Base-by-base conservation (phyloP, 2,329 filamentous ascomycete species). In the Parastagonospora avenae region DNA sequence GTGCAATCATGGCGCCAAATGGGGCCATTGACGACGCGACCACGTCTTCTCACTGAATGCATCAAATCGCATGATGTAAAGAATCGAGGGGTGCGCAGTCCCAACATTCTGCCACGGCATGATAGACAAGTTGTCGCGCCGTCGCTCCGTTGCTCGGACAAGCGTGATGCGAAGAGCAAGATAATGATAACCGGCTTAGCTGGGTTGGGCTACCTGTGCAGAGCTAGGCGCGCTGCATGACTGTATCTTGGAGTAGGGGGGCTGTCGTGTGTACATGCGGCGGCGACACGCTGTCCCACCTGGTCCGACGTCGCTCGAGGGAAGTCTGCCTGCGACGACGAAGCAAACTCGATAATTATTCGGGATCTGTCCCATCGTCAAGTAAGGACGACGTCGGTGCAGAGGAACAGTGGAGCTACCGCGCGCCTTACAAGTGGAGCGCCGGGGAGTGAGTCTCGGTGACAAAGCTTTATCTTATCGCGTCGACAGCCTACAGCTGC, bases 381-480 rank as follows among this genome's bases (percentile, higher is more conserved):
- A 24, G 19, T 5, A 24, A 24, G 3, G 19, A 24, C 5, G 19
- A 3, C 19, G 19, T 24, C 19, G 19, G 5, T 24, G 19, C 19
- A 24, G 19, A 24, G 5, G 19, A 24, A 32, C 30, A 32, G 30
- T 32, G 30, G n/a, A 32, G 19, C 19, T 24, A 24, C 19, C 19
- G 19, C 19, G 19, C 19, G 19, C 19, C 19, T 24, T 24, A 24
- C 30, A 10, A 39, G 15, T 39, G 37, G 37, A n/a, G 16, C 8
- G 37, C 16, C 19, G 19, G 35, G 35, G 19, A n/a, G 35, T 37
- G 37, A 39, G 41, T 43, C 31, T 12, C 11, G 30, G 41, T 33
- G 28, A 30, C 16, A 10, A 43, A 32, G 30, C 30, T 31, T 29
- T 43, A 43, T 43, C 32, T 44, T 44, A 44, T 44, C 42, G 11